Conservation (phyloP, 148 eudicot species). For the Tetragonia tetragonoides region DNA sequence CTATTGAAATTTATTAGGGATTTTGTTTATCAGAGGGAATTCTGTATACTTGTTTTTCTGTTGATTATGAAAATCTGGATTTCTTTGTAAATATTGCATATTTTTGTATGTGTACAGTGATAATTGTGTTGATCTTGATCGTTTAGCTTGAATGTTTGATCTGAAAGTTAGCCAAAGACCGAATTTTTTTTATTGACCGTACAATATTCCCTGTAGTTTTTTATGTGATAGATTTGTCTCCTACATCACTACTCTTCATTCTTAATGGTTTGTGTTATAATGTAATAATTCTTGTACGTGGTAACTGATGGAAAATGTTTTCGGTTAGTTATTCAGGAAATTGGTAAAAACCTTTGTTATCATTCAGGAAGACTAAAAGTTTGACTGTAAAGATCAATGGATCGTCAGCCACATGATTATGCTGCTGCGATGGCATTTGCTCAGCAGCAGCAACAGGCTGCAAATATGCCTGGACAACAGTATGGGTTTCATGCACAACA, state of each 20-base stretch:
- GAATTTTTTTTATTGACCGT: neutral
- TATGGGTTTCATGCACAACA: conserved; percentile 84
- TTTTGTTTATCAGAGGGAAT: neutral
- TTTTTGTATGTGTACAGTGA: neutral
- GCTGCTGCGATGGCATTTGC: conserved; percentile 80
- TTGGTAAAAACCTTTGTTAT: neutral
- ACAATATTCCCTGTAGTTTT: neutral
- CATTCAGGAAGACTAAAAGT: no score
- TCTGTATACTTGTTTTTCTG: no score
- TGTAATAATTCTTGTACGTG: neutral
- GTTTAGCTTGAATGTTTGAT: neutral
- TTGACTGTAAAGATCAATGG: conserved; percentile 45
- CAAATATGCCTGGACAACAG: conserved; percentile 71
- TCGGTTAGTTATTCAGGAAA: conserved; percentile 10
- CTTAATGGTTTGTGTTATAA: neutral
- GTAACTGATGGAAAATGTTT: neutral
- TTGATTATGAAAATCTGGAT: neutral
- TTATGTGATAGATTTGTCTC: neutral
- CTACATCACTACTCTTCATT: neutral
- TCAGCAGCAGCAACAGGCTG: conserved; percentile 75
- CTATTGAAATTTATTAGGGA: neutral
- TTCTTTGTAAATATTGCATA: neutral
- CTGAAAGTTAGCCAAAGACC: neutral
- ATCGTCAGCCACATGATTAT: conserved; percentile 82
- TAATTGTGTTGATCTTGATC: neutral